Evolutionary conservation across 1,139 yeast genomes (phyloP), one percentile per base, ranked within the genome.

Genomic region (Yamadazyma siamensis): DNA sequence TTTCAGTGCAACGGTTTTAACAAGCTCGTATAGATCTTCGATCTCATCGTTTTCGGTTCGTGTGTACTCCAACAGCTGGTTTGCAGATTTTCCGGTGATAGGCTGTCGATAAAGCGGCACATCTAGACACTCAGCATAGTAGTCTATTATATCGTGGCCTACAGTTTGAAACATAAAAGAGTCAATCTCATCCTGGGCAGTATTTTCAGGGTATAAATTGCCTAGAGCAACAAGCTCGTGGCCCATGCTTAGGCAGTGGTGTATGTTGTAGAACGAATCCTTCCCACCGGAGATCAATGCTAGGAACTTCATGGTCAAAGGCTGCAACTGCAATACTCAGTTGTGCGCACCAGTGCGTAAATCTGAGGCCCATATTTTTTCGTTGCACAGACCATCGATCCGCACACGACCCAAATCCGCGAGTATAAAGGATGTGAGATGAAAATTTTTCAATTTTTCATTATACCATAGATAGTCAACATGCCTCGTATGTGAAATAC

Each of bases 111-210:
- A 87, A 48, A 91, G 59, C 1, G 98, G 97, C 1, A 85, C 77
- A 5, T 76, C 88, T 26, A 85, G 60, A 46, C 95, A 85, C 38
- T 80, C 67, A 2, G 75, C 64, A 48, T 88, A 87, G 34, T 64
- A 57, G 1, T 74, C 71, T 4, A 91, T 69, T 4, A 86, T 76
- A 43, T 83, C 87, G 54, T 84, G 94, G 0, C 98, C 98, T n/a
- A 91, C 98, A 0, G 98, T 91, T 56, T 91, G 98, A 56, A 86
- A 91, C 98, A 91, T 91, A 54, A 83, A 91, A 33, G 96, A 85
- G 56, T 91, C 96, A 36, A 91, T 64, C 54, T 91, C 98, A 43
- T 72, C 75, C 14, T 56, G 59, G 13, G 56, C 57, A 12, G 43
- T 39, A 13, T 57, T 52, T 6, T 66, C 63, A 2, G 98, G 98